Base-by-base conservation (phyloP, 192 early-diverging fungal genomes). In the Podochytrium sp. region DNA sequence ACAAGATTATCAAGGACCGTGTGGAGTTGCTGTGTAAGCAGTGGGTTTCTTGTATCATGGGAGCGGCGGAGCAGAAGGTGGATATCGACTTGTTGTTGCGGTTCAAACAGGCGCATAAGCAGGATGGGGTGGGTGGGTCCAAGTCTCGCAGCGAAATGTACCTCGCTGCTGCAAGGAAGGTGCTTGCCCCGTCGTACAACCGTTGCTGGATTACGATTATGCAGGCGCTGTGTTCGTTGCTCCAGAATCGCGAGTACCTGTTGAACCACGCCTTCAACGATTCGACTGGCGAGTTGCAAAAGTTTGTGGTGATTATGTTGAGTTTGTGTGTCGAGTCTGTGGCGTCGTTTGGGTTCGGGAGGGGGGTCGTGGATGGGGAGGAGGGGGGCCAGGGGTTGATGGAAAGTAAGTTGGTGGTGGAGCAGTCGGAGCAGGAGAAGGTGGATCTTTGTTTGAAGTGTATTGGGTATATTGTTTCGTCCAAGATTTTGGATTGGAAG, bases 31-130 rank as follows among this genome's bases (percentile, higher is more conserved):
- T 91, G 4, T 83, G 84, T 53, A 84, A 83, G 39, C 75, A 89
- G 38, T 93, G 92, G 91, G 73, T 93, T 7, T 65, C 73, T 7
- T 73, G 85, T 5, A 77, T 93, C 27, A 65, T 79, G 32, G 87
- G 89, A 7, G 92, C 91, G 71, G 92, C 91, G 1, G 76, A 88
- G 27, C 79, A 90, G 20, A 81, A 86, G 40, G 63, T 90, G 30
- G 91, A 94, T n/a, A 74, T 86, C 2, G 91, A 91, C 65, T 73
- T 85, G 35, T 59, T 80, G 14, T 47, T 68, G 16, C 69, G 67
- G 10, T 74, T 75, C 7, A 71, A 63, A 23, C 69, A 71, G 30
- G 7, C 3, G 25, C 5, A n/a, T 6, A 53, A 66, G 7, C 16
- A 33, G n/a, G 33, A n/a, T 23, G 76, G 60, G 2, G 52, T 60